A percentile compares a stretch with the other conserved stretches of the same genome.
Conservation (phyloP, 73 alveolate species). For the Stentor coeruleus region DNA sequence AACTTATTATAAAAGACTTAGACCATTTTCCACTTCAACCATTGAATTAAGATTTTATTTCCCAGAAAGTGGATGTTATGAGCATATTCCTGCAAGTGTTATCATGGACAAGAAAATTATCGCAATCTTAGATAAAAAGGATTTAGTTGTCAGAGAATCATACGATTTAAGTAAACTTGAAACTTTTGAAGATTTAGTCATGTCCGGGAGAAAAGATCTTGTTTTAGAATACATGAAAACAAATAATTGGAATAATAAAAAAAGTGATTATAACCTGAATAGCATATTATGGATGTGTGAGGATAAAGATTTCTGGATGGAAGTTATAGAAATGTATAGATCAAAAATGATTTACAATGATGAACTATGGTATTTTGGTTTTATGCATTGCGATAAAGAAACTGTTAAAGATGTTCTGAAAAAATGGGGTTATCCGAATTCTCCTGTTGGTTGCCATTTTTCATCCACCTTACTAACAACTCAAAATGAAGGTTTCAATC, state of each 20-base stretch:
- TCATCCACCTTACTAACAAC: slow-evolving; percentile 32
- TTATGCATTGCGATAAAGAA: slow-evolving; percentile 31
- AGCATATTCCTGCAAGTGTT: slow-evolving; percentile 46
- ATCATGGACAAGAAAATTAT: slow-evolving; percentile 40
- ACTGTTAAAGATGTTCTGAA: slow-evolving; percentile 20
- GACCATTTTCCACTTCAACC: slow-evolving; percentile 70
- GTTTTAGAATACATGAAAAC: not conserved
- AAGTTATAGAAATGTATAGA: slow-evolving; percentile 32
- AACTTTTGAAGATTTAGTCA: not conserved
- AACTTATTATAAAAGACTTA: slow-evolving; percentile 48
- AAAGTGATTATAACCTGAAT: not conserved
- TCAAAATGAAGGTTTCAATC: slow-evolving; percentile 34
- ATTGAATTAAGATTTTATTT: slow-evolving; percentile 55
- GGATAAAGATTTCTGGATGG: slow-evolving; percentile 38
- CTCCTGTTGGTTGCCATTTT: slow-evolving; percentile 18
- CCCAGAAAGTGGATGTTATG: slow-evolving; percentile 44
- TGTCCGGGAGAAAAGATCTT: not conserved
- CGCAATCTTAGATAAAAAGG: slow-evolving; percentile 23
- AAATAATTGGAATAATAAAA: slow-evolving; percentile 9
- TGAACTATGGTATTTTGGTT: slow-evolving; percentile 31
- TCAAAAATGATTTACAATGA: slow-evolving; percentile 28
- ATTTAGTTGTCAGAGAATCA: slow-evolving; percentile 34
- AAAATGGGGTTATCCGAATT: slow-evolving; percentile 9
- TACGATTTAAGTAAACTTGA: slow-evolving; percentile 23
- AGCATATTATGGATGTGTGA: not conserved